phyloP scores from a whole-genome alignment of 257 asterid genomes.

The Solanum commersonii region DNA sequence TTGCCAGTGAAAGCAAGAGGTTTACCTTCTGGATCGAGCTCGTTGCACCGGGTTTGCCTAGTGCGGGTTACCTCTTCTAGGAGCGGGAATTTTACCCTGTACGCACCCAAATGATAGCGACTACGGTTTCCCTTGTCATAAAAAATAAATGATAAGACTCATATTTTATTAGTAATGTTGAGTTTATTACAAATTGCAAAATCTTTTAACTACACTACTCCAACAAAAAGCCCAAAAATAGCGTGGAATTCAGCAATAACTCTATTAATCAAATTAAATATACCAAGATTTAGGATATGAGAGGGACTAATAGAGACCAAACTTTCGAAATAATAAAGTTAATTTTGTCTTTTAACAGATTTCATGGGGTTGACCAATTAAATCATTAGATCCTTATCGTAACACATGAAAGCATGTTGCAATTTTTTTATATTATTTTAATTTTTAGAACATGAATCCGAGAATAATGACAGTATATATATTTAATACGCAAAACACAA shows the following conservation, averaged over 20 bases:
- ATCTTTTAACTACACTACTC: background rate
- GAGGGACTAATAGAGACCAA: background rate
- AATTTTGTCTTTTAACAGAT: background rate
- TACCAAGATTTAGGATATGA: background rate
- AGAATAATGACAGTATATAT: background rate
- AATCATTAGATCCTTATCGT: background rate
- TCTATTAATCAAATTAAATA: background rate
- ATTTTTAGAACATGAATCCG: background rate
- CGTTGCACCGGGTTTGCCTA: too few species aligned
- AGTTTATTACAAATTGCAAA: background rate
- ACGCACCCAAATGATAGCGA: accelerated
- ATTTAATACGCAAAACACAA: background rate
- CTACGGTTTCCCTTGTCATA: too few species aligned
- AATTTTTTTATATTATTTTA: background rate
- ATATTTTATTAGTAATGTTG: background rate
- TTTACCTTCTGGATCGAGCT: too few species aligned
- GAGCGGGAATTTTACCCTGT: too few species aligned
- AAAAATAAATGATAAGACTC: background rate
- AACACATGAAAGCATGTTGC: background rate
- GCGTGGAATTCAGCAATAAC: conserved; percentile 17
- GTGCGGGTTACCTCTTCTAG: too few species aligned
- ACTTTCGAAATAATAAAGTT: background rate
- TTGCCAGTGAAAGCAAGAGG: too few species aligned
- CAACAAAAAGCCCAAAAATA: background rate
- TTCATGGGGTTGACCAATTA: background rate